Evolutionary conservation across 139 green algal genomes (phyloP), one percentile per base, ranked within the genome.

Genomic region (Nannochloris sp.): DNA sequence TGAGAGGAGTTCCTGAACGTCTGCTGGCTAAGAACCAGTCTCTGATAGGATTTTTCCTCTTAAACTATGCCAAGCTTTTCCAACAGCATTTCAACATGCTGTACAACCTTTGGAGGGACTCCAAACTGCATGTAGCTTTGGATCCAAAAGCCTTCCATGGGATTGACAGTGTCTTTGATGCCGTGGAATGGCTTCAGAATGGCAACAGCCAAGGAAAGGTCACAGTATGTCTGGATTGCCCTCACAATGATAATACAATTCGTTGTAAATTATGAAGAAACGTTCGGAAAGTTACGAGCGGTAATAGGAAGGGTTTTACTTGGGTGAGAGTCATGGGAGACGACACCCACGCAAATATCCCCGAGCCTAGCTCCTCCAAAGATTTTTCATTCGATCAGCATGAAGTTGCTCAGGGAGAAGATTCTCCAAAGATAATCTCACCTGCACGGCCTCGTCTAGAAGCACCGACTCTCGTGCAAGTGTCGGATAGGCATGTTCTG

Each of bases 131-230:
- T 15, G 72, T 77, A 31, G 27, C 57, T 34, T 58, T 90, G 61
- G 73, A 85, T 29, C 21, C 50, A 7, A 37, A 34, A 15, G 62
- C 60, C 3, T 84, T 84, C 56, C 44, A 70, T 48, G 71, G 74
- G 7, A 57, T 69, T 43, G 78, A 83, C 29, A 21, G 66, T 36
- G 82, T 89, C 18, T 46, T 72, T 2, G 79, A 82, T 29, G 88
- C 88, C 1, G 83, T 92, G 40, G 81, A 85, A 1, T 70, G 75
- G 25, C 74, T 95, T 65, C 82, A 94, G 29, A 67, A 60, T 11
- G 87, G 89, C 15, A 10, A 61, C 4, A 87, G 77, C 60, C 61
- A 85, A 48, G 88, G 88, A 57, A 96, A 96, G 72, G 83, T 94
- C 4, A 24, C n/a, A 0, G 37, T 66, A 10, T 9, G 16, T 53